A percentile compares a stretch with the other conserved stretches of the same genome.
Evolutionary conservation across 2,329 filamentous ascomycete genomes (phyloP).

Genomic region (Pseudogymnoascus sp.): DNA sequence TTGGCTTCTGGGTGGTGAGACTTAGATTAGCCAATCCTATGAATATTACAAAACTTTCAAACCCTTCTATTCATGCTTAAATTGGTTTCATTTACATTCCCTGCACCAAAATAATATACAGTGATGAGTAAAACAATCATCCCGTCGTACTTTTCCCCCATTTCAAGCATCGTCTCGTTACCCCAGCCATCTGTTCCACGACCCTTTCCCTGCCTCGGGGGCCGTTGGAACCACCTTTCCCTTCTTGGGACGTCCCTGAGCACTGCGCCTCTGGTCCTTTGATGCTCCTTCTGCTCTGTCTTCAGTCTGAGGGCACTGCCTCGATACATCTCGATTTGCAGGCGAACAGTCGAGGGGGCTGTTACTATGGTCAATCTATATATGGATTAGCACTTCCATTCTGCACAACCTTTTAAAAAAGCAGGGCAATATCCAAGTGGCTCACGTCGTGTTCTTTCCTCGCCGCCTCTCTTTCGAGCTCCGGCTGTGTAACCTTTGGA

Average conservation of each 20-base stretch:
- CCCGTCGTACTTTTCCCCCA: not conserved
- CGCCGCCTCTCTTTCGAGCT: not conserved
- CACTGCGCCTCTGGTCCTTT: not conserved
- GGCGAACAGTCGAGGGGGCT: not conserved
- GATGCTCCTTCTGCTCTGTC: not conserved
- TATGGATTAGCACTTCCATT: not conserved
- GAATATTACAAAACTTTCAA: not conserved
- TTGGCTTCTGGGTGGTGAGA: not conserved
- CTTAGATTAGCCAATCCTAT: constrained; percentile 3
- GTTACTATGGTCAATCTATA: not conserved
- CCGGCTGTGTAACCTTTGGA: not conserved
- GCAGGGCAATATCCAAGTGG: not conserved
- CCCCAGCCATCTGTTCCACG: not conserved
- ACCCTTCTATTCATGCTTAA: not conserved
- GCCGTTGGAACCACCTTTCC: not conserved
- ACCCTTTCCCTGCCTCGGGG: not conserved
- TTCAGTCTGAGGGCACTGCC: not conserved
- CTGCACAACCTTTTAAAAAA: not conserved
- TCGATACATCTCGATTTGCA: constrained; percentile 1
- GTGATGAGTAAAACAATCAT: not conserved
- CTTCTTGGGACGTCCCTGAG: constrained; percentile 4
- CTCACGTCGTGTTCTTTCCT: not conserved
- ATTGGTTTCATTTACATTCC: not conserved
- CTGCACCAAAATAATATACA: not conserved
- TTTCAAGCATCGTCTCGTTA: not conserved